These are phyloP conservation scores for Mycogone perniciosa DNA, from an alignment of 2,329 filamentous ascomycete genomes.

Conservation along the genomic window DNA sequence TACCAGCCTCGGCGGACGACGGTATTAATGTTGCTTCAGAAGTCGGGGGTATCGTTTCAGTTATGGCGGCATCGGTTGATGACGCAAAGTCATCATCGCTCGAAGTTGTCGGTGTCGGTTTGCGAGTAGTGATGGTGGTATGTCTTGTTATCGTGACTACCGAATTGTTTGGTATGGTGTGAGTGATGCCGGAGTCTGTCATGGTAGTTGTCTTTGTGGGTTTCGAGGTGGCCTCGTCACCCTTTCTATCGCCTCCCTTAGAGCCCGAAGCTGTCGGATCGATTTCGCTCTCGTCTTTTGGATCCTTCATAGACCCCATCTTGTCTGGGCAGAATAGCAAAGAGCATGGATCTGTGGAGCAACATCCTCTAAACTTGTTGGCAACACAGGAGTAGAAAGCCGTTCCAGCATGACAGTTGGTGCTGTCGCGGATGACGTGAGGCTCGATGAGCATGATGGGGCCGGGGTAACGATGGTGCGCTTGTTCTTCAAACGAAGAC, in stretches of 20 bases:
- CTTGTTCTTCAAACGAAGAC: too few relatives aligned
- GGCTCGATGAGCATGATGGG: neutral
- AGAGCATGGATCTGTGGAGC: conserved; percentile 37
- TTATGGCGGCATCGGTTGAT: neutral
- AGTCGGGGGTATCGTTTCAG: conserved; percentile 1
- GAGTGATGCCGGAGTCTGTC: conserved; percentile 32
- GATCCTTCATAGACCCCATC: neutral
- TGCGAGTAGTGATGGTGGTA: conserved; percentile 26
- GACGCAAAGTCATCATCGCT: conserved; percentile 8
- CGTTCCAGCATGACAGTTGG: conserved; percentile 24
- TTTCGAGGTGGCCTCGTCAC: neutral
- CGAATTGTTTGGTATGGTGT: conserved; percentile 29
- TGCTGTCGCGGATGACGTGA: neutral
- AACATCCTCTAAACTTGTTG: conserved; percentile 39
- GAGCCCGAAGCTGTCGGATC: neutral
- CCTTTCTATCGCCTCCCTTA: neutral
- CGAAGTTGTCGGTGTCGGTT: conserved; percentile 15
- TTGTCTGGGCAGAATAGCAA: conserved; percentile 24
- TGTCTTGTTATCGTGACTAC: conserved; percentile 30
- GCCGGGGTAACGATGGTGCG: neutral
- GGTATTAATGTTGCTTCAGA: conserved; percentile 9
- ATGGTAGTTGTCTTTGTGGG: conserved; percentile 17
- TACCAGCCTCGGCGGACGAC: conserved; percentile 13
- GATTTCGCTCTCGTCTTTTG: neutral
- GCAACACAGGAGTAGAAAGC: conserved; percentile 33